Base-by-base conservation (phyloP, 805 yeast species). In the Pichia thaimueangensis region DNA sequence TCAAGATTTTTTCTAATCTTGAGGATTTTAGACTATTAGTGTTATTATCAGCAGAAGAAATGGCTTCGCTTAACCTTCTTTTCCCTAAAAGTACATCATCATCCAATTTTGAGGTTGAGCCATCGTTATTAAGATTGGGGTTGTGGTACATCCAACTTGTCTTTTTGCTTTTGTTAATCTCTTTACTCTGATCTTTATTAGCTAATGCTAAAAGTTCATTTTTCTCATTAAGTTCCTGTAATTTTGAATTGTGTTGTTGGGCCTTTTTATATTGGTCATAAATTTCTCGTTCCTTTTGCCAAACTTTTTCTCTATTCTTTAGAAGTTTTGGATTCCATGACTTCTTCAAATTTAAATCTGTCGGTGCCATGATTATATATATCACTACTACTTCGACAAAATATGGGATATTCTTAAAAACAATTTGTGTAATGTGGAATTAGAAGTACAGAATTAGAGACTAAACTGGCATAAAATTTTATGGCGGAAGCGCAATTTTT, bases 251-350 rank as follows among this genome's bases (percentile, higher is more conserved):
- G 24, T 82, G 64, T 52, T 80, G 80, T 46, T 77, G 71, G 27
- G 81, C 76, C 54, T 74, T 73, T 50, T 74, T 74, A 37, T 80
- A 73, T 54, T 86, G 94, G n/a, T 74, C 73, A 6, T 86, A 64
- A 8, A 83, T 79, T 31, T 81, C 81, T 56, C 86, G 88, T 56
- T 93, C 97, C 41, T 69, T 71, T 50, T 78, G 71, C 91, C 95
- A 83, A 28, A 91, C 89, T 55, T 81, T 84, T 50, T 80, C 81
- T 63, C 82, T 87, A 68, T 91, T 91, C 59, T 82, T 85, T 57
- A 85, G 68, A 39, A 86, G 69, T 36, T 83, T 89, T 3, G 98
- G 97, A 61, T 91, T 87, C 98, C 97, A 91, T 47, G 97, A 91
- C 60, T 91, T 91, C 65, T 91, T 84, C 43, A 89, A 63, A 59